These are phyloP conservation scores for Sporothrix curviconia DNA, from an alignment of 2,329 filamentous ascomycete genomes.

Conservation along the genomic window DNA sequence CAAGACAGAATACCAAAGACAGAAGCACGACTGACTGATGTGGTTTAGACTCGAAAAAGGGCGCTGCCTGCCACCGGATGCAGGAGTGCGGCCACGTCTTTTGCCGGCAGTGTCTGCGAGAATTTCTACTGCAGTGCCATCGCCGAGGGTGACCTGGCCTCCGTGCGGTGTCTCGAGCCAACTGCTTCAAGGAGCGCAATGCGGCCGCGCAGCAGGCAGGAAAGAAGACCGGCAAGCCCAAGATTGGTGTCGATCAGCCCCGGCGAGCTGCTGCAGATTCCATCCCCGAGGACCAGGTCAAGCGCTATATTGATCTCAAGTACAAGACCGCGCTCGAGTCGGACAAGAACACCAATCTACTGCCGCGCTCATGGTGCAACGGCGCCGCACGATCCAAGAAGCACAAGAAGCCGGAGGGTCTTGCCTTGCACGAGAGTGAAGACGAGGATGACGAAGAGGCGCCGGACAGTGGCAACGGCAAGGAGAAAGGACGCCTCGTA, in stretches of 20 bases:
- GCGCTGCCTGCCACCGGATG: slow-evolving; percentile 71
- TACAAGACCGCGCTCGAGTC: slow-evolving; percentile 89
- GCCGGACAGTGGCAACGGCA: slow-evolving; percentile 16
- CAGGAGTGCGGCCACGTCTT: slow-evolving; percentile 85
- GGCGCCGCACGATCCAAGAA: slow-evolving; percentile 73
- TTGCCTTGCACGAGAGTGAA: slow-evolving; percentile 53
- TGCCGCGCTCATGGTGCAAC: slow-evolving; percentile 92
- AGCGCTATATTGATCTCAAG: slow-evolving; percentile 82
- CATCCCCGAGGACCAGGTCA: slow-evolving; percentile 63
- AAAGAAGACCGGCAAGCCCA: slow-evolving; percentile 52
- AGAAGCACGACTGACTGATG: background rate
- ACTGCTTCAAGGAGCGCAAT: slow-evolving; percentile 62
- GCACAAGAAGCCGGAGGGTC: slow-evolving; percentile 63
- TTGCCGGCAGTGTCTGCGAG: slow-evolving; percentile 75
- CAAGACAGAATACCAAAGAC: background rate
- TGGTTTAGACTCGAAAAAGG: slow-evolving; percentile 75
- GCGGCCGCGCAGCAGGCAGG: slow-evolving; percentile 26
- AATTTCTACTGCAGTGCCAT: slow-evolving; percentile 90
- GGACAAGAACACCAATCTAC: slow-evolving; percentile 85
- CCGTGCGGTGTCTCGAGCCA: slow-evolving; percentile 73
- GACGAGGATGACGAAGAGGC: slow-evolving; percentile 34
- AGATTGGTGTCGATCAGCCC: slow-evolving; percentile 63
- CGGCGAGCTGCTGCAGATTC: slow-evolving; percentile 75
- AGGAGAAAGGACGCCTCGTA: slow-evolving; percentile 24
- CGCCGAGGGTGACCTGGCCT: slow-evolving; percentile 70